Conservation (phyloP, 2,329 filamentous ascomycete genomes). For the Xylariomycetidae sp. region DNA sequence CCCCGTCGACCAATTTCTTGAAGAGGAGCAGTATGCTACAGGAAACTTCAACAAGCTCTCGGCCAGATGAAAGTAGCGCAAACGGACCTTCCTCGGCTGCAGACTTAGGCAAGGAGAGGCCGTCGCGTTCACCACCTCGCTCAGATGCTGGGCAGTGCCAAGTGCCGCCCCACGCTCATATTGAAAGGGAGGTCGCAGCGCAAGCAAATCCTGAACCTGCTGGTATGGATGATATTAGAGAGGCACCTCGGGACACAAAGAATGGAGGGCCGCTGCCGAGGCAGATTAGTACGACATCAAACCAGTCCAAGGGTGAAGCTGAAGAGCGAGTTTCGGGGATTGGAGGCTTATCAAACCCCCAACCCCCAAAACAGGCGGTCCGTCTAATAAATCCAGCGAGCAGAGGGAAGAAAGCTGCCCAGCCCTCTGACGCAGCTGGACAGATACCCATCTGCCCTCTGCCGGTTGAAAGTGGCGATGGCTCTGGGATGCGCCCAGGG, state of each 20-base stretch:
- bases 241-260: neutral
- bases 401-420: slow-evolving; percentile 47
- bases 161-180: neutral
- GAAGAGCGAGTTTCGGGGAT: no score
- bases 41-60: neutral
- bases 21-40: slow-evolving; percentile 1
- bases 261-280: slow-evolving; percentile 1
- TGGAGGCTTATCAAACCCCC: no score
- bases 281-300: slow-evolving; percentile 4
- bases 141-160: no score
- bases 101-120: no score
- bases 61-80: neutral
- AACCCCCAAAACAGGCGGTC: slow-evolving; percentile 3
- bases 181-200: neutral
- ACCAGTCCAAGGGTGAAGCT: no score
- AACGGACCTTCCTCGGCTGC: no score
- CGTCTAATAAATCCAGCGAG: slow-evolving; percentile 40
- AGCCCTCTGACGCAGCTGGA: slow-evolving; percentile 45
- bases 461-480: slow-evolving; percentile 12
- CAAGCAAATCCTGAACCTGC: neutral
- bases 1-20: slow-evolving; percentile 1
- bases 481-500: slow-evolving; percentile 4
- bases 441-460: slow-evolving; percentile 34
- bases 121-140: no score
- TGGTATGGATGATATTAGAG: neutral